A percentile compares a stretch with the other conserved stretches of the same genome.
Conservation (phyloP, 805 yeast species). For the Candida nemodendra region DNA sequence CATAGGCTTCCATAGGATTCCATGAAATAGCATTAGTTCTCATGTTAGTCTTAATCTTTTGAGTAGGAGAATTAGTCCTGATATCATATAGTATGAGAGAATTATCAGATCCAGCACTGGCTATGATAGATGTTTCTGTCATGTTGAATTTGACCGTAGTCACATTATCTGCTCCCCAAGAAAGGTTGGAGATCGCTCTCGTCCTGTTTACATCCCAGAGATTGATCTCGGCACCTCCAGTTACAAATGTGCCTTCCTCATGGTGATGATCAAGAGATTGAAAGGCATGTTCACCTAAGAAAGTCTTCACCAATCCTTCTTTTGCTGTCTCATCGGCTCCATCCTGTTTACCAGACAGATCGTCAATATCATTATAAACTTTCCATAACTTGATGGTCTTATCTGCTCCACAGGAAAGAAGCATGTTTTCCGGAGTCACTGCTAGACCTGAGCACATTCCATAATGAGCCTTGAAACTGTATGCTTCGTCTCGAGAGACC, state of each 20-base stretch:
- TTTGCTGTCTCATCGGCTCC: conserved; percentile 34
- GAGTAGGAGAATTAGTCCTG: conserved; percentile 88
- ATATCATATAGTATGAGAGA: conserved; percentile 87
- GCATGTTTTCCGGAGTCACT: conserved; percentile 61
- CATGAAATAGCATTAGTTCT: conserved; percentile 85
- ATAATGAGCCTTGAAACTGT: conserved; percentile 83
- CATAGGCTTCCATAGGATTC: conserved; percentile 98
- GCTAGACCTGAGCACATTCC: conserved; percentile 85
- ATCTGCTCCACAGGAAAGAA: conserved; percentile 86
- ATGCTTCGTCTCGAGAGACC: conserved; percentile 70
- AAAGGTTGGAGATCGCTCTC: conserved; percentile 69
- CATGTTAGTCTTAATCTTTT: conserved; percentile 79
- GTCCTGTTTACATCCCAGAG: conserved; percentile 89
- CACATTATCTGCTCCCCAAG: conserved; percentile 97
- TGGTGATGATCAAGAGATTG: conserved; percentile 85
- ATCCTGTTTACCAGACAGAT: conserved; percentile 17
- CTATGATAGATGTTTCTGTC: conserved; percentile 85
- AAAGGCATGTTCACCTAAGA: conserved; percentile 79
- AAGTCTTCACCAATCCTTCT: conserved; percentile 72
- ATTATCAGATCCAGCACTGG: conserved; percentile 88
- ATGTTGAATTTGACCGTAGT: conserved; percentile 80
- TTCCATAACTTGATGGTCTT: conserved; percentile 90
- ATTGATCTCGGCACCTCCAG: conserved; percentile 88
- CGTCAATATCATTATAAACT: conserved; percentile 45
- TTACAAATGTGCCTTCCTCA: conserved; percentile 69